A percentile compares a stretch with the other conserved stretches of the same genome.
Evolutionary conservation across 2,329 filamentous ascomycete species (phyloP).

Genomic region (Phialophora expanda): DNA sequence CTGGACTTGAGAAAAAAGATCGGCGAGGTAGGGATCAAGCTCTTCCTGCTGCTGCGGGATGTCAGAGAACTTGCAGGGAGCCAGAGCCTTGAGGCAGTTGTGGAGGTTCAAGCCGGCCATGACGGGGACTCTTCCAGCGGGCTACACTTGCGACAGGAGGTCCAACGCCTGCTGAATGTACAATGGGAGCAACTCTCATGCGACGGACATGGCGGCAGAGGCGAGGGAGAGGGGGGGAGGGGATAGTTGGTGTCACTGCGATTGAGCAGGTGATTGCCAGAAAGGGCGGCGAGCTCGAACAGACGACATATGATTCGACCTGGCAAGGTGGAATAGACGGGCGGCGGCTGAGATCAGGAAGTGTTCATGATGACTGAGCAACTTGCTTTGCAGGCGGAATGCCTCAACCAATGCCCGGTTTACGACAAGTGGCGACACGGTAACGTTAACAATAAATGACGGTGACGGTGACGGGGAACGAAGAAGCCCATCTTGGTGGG

Average conservation of each 20-base stretch:
- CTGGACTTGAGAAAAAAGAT: constrained; percentile 70
- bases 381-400: constrained; percentile 7
- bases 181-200: constrained; percentile 5
- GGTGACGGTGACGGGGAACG: constrained; percentile 9
- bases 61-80: constrained; percentile 60
- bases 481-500: constrained; percentile 10
- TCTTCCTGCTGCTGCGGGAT: constrained; percentile 54
- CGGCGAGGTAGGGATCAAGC: constrained; percentile 60
- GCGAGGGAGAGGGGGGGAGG: constrained; percentile 7
- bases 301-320: constrained; percentile 17
- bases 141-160: background rate
- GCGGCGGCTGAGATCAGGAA: constrained; percentile 21
- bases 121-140: background rate
- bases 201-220: constrained; percentile 15
- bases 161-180: background rate
- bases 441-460: constrained; percentile 1
- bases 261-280: constrained; percentile 2
- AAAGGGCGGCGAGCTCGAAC: constrained; percentile 16
- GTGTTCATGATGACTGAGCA: constrained; percentile 33
- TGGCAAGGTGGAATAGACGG: background rate
- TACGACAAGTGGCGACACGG: background rate
- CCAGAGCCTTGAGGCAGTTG: constrained; percentile 63
- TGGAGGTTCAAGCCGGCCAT: constrained; percentile 63
- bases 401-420: constrained; percentile 14
- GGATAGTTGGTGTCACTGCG: constrained; percentile 8